Base-by-base conservation (phyloP, 306 rosid genomes). In the Acacia crassicarpa region DNA sequence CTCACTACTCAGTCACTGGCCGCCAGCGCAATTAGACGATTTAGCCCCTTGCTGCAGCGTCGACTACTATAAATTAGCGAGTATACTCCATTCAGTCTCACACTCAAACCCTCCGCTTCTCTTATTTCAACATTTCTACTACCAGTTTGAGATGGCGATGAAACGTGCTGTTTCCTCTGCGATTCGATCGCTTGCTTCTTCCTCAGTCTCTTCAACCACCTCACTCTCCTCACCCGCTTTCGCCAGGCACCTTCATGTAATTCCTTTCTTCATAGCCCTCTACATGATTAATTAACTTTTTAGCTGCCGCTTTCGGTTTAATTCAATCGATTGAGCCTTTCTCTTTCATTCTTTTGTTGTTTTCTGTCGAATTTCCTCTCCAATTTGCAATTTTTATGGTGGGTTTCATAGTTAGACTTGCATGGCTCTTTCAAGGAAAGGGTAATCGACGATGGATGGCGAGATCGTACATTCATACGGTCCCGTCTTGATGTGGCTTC, bases 241-340 rank as follows among this genome's bases (percentile, higher is more conserved):
- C 74, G 58, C 78, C 30, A 74, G 90, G 73, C 58, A 85, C n/a
- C 90, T 91, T 30, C 95, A 91, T 82, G 95, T 89, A 76, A 85
- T 83, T 71, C 35, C 9, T 19, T 78, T 41, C 45, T 30, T 49
- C 75, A 71, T 25, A 7, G 8, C 22, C 23, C 1, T 72, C 58
- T 6, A 0, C 14, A 1, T 25, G 53, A 69, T 69, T 22, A 1
- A 10, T 22, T 7, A 4, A 22, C 19, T 41, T 12, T 69, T 69
- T 5, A 20, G 6, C 25, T 22, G 8, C 19, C 46, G 20, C 74
- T 43, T 48, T 16, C 25, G 9, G 4, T 9, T 72, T 4, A 30
- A 48, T 72, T 72, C 25, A 4, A 2, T 46, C 3, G 4, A 5
- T 9, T 9, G 8, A 30, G 41, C 69, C 41, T 30, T 63, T 14